These are phyloP conservation scores for Bipolaris victoriae DNA, from an alignment of 2,329 filamentous ascomycete genomes.

Conservation along the genomic window DNA sequence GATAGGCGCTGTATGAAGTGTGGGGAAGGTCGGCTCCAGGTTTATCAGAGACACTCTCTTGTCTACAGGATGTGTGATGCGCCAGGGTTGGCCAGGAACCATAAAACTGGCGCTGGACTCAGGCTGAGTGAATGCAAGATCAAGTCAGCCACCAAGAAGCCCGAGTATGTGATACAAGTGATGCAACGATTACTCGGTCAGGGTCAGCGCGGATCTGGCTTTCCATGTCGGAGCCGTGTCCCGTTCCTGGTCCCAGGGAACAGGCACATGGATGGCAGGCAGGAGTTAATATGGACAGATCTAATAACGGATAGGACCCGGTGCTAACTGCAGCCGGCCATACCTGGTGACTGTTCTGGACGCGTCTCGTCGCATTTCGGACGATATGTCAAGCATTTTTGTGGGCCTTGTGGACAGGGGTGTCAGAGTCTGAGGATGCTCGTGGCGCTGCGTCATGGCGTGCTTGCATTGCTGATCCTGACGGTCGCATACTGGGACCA, in stretches of 20 bases:
- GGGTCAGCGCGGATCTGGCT: too few relatives aligned
- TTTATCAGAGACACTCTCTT: not conserved
- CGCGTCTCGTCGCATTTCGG: conserved; percentile 19
- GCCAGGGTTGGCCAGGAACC: not conserved
- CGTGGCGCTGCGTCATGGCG: conserved; percentile 18
- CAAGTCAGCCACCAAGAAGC: not conserved
- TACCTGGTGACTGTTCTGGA: conserved; percentile 28
- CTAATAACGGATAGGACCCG: conserved; percentile 4
- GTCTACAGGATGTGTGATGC: not conserved
- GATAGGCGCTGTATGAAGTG: conserved; percentile 16
- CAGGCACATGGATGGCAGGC: not conserved
- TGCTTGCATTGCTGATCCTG: conserved; percentile 11
- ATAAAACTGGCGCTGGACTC: not conserved
- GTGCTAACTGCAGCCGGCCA: conserved; percentile 11
- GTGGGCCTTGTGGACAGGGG: conserved; percentile 25
- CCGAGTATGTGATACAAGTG: conserved; percentile 1
- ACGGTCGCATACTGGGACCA: not conserved
- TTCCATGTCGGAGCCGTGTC: not conserved
- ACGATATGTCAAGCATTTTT: conserved; percentile 26
- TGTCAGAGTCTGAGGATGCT: conserved; percentile 20
- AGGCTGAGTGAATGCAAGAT: not conserved
- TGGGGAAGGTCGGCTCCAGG: not conserved
- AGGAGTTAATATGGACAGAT: conserved; percentile 4
- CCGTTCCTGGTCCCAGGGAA: not conserved
- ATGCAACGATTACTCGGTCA: not conserved